Conservation (phyloP, 2,329 filamentous ascomycete species). For the Karstenula rhodostoma region DNA sequence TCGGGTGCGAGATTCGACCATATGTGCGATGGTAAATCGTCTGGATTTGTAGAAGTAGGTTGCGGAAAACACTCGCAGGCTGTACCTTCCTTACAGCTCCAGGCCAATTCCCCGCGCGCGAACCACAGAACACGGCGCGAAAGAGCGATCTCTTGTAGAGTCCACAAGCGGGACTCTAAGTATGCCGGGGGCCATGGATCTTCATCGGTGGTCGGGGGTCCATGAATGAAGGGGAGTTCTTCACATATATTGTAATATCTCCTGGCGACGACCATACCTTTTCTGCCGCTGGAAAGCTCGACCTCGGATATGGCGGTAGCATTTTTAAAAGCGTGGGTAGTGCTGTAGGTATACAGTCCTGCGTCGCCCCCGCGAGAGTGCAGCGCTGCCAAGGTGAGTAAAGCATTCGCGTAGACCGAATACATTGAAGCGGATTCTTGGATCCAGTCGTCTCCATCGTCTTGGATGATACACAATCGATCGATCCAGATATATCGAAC, state of each 20-base stretch:
- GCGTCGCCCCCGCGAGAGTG: constrained; percentile 10
- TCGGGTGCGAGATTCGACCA: neutral
- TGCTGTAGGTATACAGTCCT: neutral
- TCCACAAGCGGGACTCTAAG: constrained; percentile 15
- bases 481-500: constrained; percentile 22
- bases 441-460: constrained; percentile 19
- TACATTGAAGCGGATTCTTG: constrained; percentile 18
- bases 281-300: neutral
- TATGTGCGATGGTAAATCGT: neutral
- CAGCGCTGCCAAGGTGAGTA: constrained; percentile 16
- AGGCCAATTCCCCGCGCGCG: constrained; percentile 7
- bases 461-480: constrained; percentile 18
- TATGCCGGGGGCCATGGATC: neutral
- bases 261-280: neutral
- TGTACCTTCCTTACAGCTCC: neutral
- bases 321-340: neutral
- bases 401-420: constrained; percentile 14
- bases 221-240: neutral
- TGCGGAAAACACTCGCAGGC: constrained; percentile 15
- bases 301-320: neutral
- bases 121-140: constrained; percentile 16
- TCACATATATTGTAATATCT: neutral
- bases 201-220: neutral
- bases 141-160: constrained; percentile 16
- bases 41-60: neutral